Base-by-base conservation (phyloP, 2,329 filamentous ascomycete genomes). In the Aspergillus sp. region DNA sequence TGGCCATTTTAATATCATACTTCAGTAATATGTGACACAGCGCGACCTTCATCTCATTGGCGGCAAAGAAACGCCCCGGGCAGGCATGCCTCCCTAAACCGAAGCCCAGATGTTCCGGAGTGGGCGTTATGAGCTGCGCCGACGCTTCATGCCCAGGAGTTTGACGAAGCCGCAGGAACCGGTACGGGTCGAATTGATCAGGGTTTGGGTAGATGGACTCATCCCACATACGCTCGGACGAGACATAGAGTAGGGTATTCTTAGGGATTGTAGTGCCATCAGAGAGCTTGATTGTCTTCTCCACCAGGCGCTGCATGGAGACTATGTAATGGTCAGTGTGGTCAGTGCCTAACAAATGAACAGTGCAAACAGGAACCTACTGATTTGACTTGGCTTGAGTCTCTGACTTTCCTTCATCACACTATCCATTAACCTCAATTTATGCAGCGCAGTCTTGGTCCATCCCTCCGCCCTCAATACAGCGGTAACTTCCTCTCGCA, bases 341-440 rank as follows among this genome's bases (percentile, higher is more conserved):
- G 14, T 14, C 12, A 37, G 35, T 37, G 14, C 12, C 3, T 19
- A 14, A 9, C 5, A 24, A 45, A 11, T 14, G 4, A 24, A 15
- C 17, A 21, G 21, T 1, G 21, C 1, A 3, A 4, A 5, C 1
- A 17, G 17, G 17, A 1, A 21, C 40, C 9, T 44, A 44, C 41
- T 17, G 2, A 44, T 17, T 3, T n/a, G 11, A 21, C n/a, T 21
- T 6, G 43, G 43, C 6, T 45, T 45, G 0, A 45, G 23, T 15
- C 43, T 19, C 43, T 45, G 43, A 9, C 43, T 45, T 14, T 45
- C 43, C 21, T 45, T 45, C 7, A 45, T 45, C 1, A 45, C 43
- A n/a, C 19, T 24, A 9, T 45, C 43, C 43, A 45, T 45, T 3
- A 46, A 14, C 6, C 6, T 15, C 11, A 46, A 12, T 6, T 31